These are phyloP conservation scores for Aspergillus indologenus DNA, from an alignment of 495 filamentous ascomycete species.

Conservation along the genomic window DNA sequence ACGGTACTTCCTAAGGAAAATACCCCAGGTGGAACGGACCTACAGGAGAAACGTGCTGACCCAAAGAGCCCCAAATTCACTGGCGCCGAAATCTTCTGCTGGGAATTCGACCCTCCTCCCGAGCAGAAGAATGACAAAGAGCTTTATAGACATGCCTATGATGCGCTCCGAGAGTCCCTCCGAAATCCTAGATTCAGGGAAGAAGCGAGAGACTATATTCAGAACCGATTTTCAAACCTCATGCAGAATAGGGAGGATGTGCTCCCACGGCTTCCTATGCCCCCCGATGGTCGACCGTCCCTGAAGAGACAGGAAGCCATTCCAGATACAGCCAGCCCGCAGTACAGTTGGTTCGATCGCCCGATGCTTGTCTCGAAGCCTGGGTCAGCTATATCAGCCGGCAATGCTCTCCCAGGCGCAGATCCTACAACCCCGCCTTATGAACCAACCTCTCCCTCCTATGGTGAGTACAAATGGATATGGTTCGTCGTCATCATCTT, in stretches of 20 bases:
- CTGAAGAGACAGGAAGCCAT: neutral
- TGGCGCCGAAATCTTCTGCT: neutral
- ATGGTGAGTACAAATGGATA: slow-evolving; percentile 34
- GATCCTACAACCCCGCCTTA: neutral
- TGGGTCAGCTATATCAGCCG: neutral
- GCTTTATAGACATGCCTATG: neutral
- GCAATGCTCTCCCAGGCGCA: neutral
- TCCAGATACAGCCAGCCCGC: neutral
- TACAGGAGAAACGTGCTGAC: neutral
- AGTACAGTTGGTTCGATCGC: neutral
- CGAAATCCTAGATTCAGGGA: neutral
- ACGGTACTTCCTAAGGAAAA: neutral
- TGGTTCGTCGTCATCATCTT: slow-evolving; percentile 29
- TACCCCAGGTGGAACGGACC: neutral
- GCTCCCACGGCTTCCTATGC: neutral
- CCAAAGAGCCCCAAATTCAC: neutral
- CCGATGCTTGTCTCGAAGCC: neutral
- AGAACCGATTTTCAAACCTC: too few species aligned
- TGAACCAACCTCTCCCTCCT: neutral
- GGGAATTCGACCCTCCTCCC: neutral
- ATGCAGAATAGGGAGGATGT: neutral
- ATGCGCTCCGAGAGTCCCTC: neutral
- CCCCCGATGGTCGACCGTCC: neutral
- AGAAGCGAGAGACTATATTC: neutral
- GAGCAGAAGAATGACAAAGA: neutral